phyloP scores from a whole-genome alignment of 805 yeast genomes.

The Lachancea waltii region DNA sequence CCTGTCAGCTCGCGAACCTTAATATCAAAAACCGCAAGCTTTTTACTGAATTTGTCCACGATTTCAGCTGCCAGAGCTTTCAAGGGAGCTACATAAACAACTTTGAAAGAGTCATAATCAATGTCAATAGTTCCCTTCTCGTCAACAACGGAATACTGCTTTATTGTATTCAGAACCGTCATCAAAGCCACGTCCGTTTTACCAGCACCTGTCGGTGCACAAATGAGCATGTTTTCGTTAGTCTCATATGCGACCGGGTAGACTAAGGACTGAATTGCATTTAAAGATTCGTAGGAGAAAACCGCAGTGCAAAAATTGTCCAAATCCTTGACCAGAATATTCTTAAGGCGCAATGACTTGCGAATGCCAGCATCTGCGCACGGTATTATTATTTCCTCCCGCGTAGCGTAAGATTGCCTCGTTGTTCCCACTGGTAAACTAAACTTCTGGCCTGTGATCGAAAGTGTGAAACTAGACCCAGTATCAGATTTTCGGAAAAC shows the following conservation, averaged over 20 bases:
- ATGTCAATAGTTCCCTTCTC: constrained; percentile 52
- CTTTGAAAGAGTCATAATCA: constrained; percentile 78
- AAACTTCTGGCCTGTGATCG: constrained; percentile 75
- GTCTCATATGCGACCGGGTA: constrained; percentile 89
- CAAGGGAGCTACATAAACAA: constrained; percentile 87
- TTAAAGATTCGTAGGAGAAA: constrained; percentile 70
- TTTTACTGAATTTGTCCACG: constrained; percentile 77
- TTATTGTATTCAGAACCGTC: constrained; percentile 70
- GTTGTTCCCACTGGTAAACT: constrained; percentile 78
- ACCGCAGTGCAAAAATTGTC: constrained; percentile 81
- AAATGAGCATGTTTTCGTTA: constrained; percentile 88
- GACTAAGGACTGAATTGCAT: constrained; percentile 84
- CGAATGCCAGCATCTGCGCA: constrained; percentile 44
- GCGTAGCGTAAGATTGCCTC: constrained; percentile 49
- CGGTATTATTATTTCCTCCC: constrained; percentile 84
- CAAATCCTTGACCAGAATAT: constrained; percentile 54
- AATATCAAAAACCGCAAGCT: constrained; percentile 79
- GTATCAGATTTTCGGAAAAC: constrained; percentile 70
- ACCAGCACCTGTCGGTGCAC: constrained; percentile 99
- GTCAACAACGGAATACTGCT: constrained; percentile 56
- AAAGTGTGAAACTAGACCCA: constrained; percentile 49
- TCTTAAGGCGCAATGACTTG: constrained; percentile 37
- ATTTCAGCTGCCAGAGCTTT: constrained; percentile 96
- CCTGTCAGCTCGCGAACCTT: constrained; percentile 87
- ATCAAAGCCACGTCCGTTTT: constrained; percentile 89